phyloP scores from a whole-genome alignment of 2,329 filamentous ascomycete species.

The Monilinia aucupariae region DNA sequence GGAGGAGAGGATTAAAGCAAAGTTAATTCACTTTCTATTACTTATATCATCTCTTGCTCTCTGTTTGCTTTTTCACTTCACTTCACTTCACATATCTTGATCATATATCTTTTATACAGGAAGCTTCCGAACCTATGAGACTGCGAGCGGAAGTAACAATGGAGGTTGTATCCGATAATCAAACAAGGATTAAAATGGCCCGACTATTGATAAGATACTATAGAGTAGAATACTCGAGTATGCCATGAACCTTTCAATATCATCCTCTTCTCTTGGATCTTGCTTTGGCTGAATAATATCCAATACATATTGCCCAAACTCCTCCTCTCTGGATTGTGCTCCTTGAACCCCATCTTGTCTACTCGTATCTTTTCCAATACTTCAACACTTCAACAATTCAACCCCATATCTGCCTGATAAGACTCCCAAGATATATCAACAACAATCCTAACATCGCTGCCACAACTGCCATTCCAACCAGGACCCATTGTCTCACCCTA shows the following conservation, averaged over 20 bases:
- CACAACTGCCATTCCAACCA: conserved; percentile 17
- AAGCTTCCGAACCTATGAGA: background rate
- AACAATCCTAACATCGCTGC: conserved; percentile 11
- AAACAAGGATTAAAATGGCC: background rate
- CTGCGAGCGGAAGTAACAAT: background rate
- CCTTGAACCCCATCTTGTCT: background rate
- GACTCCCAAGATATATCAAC: background rate
- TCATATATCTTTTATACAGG: background rate
- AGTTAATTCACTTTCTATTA: background rate
- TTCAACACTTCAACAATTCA: background rate
- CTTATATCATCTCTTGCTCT: background rate
- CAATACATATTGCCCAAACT: background rate
- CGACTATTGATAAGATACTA: too few relatives aligned
- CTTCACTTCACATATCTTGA: background rate
- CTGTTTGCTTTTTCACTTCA: background rate
- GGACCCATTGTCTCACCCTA: conserved; percentile 30
- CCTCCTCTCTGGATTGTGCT: background rate
- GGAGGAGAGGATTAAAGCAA: too few relatives aligned
- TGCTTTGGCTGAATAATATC: background rate
- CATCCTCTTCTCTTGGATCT: background rate
- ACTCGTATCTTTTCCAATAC: background rate
- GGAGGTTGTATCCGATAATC: background rate
- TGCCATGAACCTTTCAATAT: too few relatives aligned
- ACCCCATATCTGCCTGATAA: conserved; percentile 3
- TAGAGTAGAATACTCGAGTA: too few relatives aligned